Percentiles rank a stretch among this genome's conserved stretches.
Evolutionary conservation across 139 green algal genomes (phyloP).

Genomic region (Micractinium conductrix): DNA sequence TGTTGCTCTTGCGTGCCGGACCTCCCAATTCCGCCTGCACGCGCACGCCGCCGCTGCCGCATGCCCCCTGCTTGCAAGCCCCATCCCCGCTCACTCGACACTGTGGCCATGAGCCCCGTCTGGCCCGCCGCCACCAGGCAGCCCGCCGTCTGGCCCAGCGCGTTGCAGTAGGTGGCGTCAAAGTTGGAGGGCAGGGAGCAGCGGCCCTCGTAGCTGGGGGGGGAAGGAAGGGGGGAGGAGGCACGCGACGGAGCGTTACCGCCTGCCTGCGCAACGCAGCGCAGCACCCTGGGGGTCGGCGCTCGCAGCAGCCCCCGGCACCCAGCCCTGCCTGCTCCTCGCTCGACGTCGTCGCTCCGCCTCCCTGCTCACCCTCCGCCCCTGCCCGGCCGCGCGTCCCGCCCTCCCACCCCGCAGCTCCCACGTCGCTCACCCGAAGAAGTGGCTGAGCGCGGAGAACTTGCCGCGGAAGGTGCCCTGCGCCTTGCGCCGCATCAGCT

Average conservation of each 20-base stretch:
- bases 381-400: neutral
- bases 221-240: neutral
- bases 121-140: constrained; percentile 48
- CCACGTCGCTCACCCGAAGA: constrained; percentile 43
- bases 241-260: neutral
- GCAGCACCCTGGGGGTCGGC: too few species aligned
- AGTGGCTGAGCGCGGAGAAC: constrained; percentile 53
- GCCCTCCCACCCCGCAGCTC: too few species aligned
- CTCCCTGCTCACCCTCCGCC: neutral
- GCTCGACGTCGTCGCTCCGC: too few species aligned
- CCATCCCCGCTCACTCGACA: constrained; percentile 24
- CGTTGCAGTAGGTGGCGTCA: constrained; percentile 70
- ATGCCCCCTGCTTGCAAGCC: neutral
- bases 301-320: too few species aligned
- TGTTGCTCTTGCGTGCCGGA: constrained; percentile 62
- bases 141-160: constrained; percentile 61
- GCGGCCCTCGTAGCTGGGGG: constrained; percentile 65
- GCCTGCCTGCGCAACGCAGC: too few species aligned
- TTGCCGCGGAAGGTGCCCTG: constrained; percentile 44
- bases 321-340: too few species aligned
- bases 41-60: neutral
- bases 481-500: constrained; percentile 42
- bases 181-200: constrained; percentile 75
- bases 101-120: constrained; percentile 70
- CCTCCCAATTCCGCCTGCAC: constrained; percentile 52